phyloP scores from a whole-genome alignment of 805 yeast genomes.

The Brettanomyces custersianus region DNA sequence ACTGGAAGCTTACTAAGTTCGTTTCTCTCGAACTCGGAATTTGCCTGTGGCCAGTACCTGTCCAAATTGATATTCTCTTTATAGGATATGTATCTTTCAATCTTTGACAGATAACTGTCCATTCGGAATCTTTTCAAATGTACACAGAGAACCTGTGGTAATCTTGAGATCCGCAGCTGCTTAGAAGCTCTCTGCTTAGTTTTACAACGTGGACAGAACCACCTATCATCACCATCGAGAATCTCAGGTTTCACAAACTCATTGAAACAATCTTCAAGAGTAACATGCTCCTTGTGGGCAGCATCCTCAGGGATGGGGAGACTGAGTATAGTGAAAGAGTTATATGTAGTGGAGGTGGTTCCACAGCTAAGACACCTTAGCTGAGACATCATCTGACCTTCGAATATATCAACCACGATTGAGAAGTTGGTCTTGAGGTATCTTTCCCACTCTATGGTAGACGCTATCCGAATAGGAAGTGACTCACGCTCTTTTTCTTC shows the following conservation, averaged over 20 bases:
- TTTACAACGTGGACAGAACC: constrained; percentile 79
- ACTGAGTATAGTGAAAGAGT: constrained; percentile 69
- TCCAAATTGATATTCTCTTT: constrained; percentile 52
- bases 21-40: constrained; percentile 33
- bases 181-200: constrained; percentile 56
- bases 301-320: constrained; percentile 60
- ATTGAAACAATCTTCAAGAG: constrained; percentile 58
- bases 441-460: constrained; percentile 88
- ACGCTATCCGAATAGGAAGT: constrained; percentile 69
- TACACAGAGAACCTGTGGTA: constrained; percentile 72
- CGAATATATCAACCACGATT: constrained; percentile 69
- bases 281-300: constrained; percentile 15
- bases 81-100: constrained; percentile 57
- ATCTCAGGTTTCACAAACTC: constrained; percentile 70
- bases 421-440: constrained; percentile 74
- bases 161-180: constrained; percentile 59
- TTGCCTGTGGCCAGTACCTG: constrained; percentile 57
- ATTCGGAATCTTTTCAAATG: constrained; percentile 76
- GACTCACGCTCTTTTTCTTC: constrained; percentile 69
- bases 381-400: constrained; percentile 82
- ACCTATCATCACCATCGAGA: constrained; percentile 68
- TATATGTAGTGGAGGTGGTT: constrained; percentile 76
- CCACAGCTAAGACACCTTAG: constrained; percentile 66
- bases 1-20: constrained; percentile 43
- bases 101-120: constrained; percentile 43